These are phyloP conservation scores for Amphirosellinia nigrospora DNA, from an alignment of 495 filamentous ascomycete genomes.

Conservation along the genomic window DNA sequence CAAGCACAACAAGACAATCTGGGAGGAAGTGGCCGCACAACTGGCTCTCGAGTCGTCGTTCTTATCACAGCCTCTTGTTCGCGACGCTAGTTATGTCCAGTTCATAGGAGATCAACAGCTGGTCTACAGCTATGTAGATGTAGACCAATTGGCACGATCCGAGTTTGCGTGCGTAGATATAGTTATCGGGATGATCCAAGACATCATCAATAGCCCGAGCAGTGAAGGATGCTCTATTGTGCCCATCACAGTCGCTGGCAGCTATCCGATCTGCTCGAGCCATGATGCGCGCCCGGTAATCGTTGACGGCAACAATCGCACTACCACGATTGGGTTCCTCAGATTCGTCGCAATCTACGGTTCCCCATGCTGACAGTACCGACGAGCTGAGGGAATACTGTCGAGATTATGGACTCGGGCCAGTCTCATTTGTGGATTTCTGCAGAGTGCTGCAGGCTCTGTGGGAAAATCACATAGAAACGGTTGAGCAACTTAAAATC, in stretches of 20 bases:
- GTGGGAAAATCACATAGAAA: not conserved
- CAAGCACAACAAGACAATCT: not conserved
- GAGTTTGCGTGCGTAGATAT: constrained; percentile 20
- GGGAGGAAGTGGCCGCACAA: constrained; percentile 2
- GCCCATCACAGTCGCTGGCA: constrained; percentile 15
- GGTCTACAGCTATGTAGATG: constrained; percentile 18
- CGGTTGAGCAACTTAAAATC: not conserved
- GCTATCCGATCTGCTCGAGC: constrained; percentile 13
- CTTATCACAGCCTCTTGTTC: constrained; percentile 6
- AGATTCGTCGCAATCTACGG: constrained; percentile 16
- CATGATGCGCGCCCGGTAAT: constrained; percentile 13
- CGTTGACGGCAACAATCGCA: constrained; percentile 23
- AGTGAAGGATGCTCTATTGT: constrained; percentile 3
- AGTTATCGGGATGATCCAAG: constrained; percentile 19
- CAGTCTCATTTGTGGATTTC: constrained; percentile 8
- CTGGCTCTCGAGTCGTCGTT: constrained; percentile 18
- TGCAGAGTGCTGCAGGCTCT: not conserved
- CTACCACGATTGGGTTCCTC: constrained; percentile 15
- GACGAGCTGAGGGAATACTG: constrained; percentile 14
- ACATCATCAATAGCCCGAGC: constrained; percentile 1
- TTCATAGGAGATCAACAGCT: constrained; percentile 19
- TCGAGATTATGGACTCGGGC: constrained; percentile 14
- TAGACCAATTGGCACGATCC: constrained; percentile 11
- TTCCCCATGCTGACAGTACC: not conserved
- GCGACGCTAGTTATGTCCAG: constrained; percentile 15